Conservation (phyloP, 139 green algal genomes). For the Ulvella scutata region DNA sequence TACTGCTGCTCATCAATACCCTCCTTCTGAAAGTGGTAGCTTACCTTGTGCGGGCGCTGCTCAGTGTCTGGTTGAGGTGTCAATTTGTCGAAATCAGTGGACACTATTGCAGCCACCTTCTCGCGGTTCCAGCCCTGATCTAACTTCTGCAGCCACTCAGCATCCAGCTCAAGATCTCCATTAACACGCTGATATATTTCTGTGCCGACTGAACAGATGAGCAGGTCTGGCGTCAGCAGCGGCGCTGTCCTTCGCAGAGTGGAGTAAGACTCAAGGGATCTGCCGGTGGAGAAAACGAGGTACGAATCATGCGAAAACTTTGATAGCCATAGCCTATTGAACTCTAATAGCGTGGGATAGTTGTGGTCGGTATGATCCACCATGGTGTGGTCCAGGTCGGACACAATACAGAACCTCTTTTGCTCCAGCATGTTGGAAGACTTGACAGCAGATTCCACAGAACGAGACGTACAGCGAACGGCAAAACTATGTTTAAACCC, state of each 20-base stretch:
- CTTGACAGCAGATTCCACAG: too few relatives aligned
- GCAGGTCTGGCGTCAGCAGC: constrained; percentile 57
- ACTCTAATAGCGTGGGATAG: constrained; percentile 26
- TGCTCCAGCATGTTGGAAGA: too few relatives aligned
- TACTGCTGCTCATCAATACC: background rate
- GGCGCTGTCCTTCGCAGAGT: constrained; percentile 60
- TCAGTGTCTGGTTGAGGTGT: constrained; percentile 42
- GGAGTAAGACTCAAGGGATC: constrained; percentile 60
- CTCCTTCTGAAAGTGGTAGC: constrained; percentile 42
- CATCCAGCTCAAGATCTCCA: background rate
- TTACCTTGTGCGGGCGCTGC: constrained; percentile 84
- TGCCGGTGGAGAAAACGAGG: constrained; percentile 80
- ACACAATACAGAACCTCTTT: constrained; percentile 42
- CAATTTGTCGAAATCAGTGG: constrained; percentile 20
- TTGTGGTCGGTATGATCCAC: constrained; percentile 16
- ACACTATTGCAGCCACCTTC: constrained; percentile 13
- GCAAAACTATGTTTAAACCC: too few relatives aligned
- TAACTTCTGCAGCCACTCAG: constrained; percentile 15
- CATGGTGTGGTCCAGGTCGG: constrained; percentile 84
- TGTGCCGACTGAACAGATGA: constrained; percentile 86
- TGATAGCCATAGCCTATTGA: constrained; percentile 59
- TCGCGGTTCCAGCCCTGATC: constrained; percentile 37
- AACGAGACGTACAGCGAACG: too few relatives aligned
- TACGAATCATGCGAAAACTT: constrained; percentile 41
- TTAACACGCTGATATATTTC: constrained; percentile 46